These are phyloP conservation scores for Oryza officinalis DNA, from an alignment of 176 grass and related monocot genomes.

Conservation along the genomic window DNA sequence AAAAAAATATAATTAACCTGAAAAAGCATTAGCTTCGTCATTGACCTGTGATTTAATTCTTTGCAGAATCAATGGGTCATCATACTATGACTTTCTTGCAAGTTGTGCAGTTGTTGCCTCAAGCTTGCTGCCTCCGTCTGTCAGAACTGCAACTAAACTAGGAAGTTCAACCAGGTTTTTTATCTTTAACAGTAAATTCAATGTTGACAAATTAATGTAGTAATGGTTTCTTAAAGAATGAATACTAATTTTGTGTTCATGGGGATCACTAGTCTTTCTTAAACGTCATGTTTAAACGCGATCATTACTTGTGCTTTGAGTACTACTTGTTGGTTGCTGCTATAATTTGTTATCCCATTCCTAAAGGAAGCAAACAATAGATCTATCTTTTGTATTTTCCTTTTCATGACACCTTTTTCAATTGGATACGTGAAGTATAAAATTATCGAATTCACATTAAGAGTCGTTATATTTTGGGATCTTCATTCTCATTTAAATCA, in stretches of 20 bases:
- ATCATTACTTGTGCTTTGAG: background rate
- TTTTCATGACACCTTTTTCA: background rate
- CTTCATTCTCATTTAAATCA: background rate
- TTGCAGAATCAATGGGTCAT: background rate
- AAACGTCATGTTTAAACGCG: background rate
- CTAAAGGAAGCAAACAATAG: background rate
- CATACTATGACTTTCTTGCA: constrained; percentile 28
- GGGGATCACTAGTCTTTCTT: background rate
- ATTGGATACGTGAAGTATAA: background rate
- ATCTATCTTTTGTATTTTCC: background rate
- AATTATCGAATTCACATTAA: background rate
- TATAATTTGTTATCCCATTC: background rate
- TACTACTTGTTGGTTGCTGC: too few species aligned
- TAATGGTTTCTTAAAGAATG: background rate
- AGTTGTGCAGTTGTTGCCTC: constrained; percentile 49
- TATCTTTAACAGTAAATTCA: background rate
- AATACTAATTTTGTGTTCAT: background rate
- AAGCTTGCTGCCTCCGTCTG: constrained; percentile 35
- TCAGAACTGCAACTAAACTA: constrained; percentile 13
- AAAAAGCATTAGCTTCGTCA: background rate
- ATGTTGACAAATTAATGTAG: background rate
- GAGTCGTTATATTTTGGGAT: background rate
- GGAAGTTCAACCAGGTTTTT: constrained; percentile 19
- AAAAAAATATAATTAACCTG: background rate
- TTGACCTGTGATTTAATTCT: background rate